Evolutionary conservation across 2,329 filamentous ascomycete genomes (phyloP), one percentile per base, ranked within the genome.

Genomic region (Pseudocercospora cruenta): DNA sequence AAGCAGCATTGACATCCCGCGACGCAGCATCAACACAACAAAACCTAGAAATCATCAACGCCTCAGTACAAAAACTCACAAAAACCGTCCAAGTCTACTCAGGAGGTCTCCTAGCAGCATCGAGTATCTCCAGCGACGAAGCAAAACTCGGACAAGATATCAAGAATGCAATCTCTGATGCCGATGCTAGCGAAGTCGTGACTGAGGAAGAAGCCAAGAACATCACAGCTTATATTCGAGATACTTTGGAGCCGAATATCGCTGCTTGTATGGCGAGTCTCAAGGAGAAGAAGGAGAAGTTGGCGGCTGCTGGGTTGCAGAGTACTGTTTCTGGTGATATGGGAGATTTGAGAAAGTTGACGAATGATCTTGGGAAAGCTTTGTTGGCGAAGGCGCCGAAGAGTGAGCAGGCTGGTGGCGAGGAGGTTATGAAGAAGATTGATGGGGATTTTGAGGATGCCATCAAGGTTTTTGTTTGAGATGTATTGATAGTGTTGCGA

Each of bases 81-180:
- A 21, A 51, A 24, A 66, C 66, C 21, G 60, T 68, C 43, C 45
- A 51, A 12, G 59, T 57, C 39, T 71, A 71, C 61, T 22, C 28
- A 31, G 70, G 70, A 21, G 70, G 70, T n/a, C 65, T 71, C 39
- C 67, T 73, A 43, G 71, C 69, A 57, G 70, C 70, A 39, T 57
- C 60, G 2, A 58, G 63, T 55, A 72, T 73, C 66, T 70, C 70
- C 45, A 66, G 57, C 53, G 64, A 70, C 49, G 69, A 71, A 63
- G 71, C 69, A 28, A 60, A 64, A 0, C 67, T 72, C 0, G 64
- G 64, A 22, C 61, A 68, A 22, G 59, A 69, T 10, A 69, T 71
- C 64, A 71, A 71, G 57, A 68, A 70, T 60, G 66, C 70, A 31
- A 70, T 63, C 58, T 33, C 55, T 22, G 70, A 71, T 45, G 68